Evolutionary conservation across 2,329 filamentous ascomycete species (phyloP), one percentile per base, ranked within the genome.

Genomic region (Beauveria medogensis): DNA sequence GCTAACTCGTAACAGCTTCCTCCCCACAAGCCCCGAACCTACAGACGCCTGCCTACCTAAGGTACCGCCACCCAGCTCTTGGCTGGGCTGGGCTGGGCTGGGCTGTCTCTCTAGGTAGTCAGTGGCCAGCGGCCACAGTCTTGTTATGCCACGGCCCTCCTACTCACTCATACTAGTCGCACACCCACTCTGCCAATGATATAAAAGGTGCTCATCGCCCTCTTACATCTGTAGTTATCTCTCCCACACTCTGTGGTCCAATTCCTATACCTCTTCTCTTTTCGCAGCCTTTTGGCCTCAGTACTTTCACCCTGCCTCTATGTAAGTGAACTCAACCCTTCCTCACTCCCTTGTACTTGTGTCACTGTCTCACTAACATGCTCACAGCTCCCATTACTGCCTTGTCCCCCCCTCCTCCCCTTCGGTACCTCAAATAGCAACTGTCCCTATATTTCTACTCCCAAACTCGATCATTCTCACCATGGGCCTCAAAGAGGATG

Each of bases 141-240:
- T 30, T 34, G 22, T 30, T 48, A 40, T 52, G 55, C 55, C 44
- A 18, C 7, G 12, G 22, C 56, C 16, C 14, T n/a, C 48, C 10
- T 26, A 8, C 50, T 30, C 37, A n/a, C 20, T 16, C 14, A 30
- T 51, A n/a, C 34, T 59, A 59, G 56, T 16, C 56, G 46, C 56
- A 59, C 56, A 59, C 56, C 56, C 56, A 37, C n/a, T 43, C 56
- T 41, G 47, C 26, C 12, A 12, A 30, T 59, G 26, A 53, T 59
- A 59, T 57, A 59, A 57, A 59, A 53, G 56, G 44, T 46, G 44
- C 37, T 10, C 26, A 6, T 59, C 14, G 47, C 48, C 37, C 47
- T 52, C 40, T 24, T 53, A 12, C 47, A 41, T 26, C 40, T 16
- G 34, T 14, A 14, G 12, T 16, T 16, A 37, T 5, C 34, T 24